Base-by-base conservation (phyloP, 2,329 filamentous ascomycete species). In the Xylaria sp. region DNA sequence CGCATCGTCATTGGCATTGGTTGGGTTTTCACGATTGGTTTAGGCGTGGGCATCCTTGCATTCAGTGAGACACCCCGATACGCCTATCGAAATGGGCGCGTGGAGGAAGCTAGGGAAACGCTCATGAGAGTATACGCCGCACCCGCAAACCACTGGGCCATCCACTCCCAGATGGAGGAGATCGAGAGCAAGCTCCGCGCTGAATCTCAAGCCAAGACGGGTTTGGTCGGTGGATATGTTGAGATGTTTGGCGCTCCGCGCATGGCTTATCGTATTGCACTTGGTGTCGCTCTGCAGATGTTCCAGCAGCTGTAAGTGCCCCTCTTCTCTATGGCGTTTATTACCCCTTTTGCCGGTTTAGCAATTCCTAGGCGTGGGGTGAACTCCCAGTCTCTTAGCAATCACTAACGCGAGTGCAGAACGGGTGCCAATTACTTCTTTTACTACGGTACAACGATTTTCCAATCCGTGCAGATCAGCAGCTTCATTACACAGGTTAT, bases 361-460 rank as follows among this genome's bases (percentile, higher is more conserved):
- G n/a, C n/a, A n/a, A n/a, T n/a, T n/a, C n/a, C n/a, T n/a, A 31
- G 28, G 9, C 28, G 9, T 9, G 28, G 9, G 28, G 28, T 9
- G 28, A 31, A 31, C 28, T 31, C 28, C 9, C n/a, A n/a, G n/a
- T 31, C 28, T 31, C 28, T 31, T 9, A 31, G 9, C 28, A 31
- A 9, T 31, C 9, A 9, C 28, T 31, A 31, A 31, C 28, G 28
- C 28, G 5, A 31, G 28, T 31, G 9, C 28, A 31, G 28, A 0
- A 90, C 86, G 0, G 87, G 88, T 43, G 87, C 86, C 31, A 89
- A 89, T 70, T 89, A 86, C 74, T 88, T 87, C 78, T 89, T 89
- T 72, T 86, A 86, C 73, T 90, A 88, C 58, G 83, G 83, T 4
- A 87, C 84, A 8, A 82, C 79, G n/a, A 79, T 82, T 65, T 82